Base-by-base conservation (phyloP, 768 basidiomycete genomes). In the Termitomyces sp. region DNA sequence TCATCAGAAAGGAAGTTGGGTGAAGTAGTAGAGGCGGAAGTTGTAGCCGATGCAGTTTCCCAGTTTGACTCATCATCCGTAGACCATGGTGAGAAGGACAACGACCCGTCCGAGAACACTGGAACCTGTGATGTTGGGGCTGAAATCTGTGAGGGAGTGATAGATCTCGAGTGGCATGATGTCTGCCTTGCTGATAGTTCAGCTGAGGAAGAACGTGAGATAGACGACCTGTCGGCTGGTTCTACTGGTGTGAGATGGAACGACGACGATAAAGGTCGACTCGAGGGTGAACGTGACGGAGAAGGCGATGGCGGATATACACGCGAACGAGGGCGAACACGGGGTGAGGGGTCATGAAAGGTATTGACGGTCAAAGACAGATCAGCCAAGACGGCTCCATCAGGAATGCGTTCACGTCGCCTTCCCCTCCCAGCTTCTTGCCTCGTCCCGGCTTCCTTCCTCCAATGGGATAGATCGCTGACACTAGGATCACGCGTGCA, bases 11-110 rank as follows among this genome's bases (percentile, higher is more conserved):
- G 56, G 43, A 62, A 60, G 32, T 50, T 71, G 15, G 76, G 75
- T 8, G 84, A 79, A 3, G 80, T 81, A 11, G 81, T 82, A 15
- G 86, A 85, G 9, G 79, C 74, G 9, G 83, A 78, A 3, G 85
- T 86, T 1, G 80, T 77, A 14, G 72, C 74, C 17, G 88, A 90
- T 32, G 81, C 82, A 2, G 85, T 82, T 58, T 89, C 88, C 85
- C 87, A 89, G 37, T 78, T 79, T 7, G 84, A 88, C 55, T 90
- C 87, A 60, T 88, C 88, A 55, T 90, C 88, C 2, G 85, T 87
- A 15, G 85, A 81, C 83, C 84, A 89, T 1, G 86, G 79, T 0
- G 87, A 87, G 54, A 73, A 64, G 1, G 64, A 57, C n/a, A 67
- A 51, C 12, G 74, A 67, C 35, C 67, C 75, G 19, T 71, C 56